A percentile compares a stretch with the other conserved stretches of the same genome.
These are phyloP conservation scores for Cenococcum geophilum DNA, from an alignment of 495 filamentous ascomycete species.

Conservation along the genomic window DNA sequence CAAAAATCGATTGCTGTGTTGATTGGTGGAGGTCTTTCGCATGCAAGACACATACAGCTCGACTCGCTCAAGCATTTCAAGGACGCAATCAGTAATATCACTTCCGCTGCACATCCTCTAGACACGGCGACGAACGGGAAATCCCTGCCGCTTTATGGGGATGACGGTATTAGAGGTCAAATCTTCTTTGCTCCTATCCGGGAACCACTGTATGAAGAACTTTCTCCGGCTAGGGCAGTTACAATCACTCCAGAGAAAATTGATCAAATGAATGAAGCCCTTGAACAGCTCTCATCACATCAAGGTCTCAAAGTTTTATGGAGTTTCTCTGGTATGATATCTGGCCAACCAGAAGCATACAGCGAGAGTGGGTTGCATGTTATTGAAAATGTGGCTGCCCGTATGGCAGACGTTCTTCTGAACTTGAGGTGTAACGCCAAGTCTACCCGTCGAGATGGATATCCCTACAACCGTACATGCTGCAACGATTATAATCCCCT, in stretches of 20 bases:
- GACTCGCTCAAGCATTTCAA: constrained; percentile 46
- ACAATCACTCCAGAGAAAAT: constrained; percentile 50
- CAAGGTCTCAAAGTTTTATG: constrained; percentile 47
- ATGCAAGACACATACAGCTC: constrained; percentile 46
- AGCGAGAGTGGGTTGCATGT: constrained; percentile 50
- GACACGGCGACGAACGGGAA: background rate
- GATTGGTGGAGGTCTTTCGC: constrained; percentile 52
- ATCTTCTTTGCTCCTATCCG: constrained; percentile 50
- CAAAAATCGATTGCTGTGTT: constrained; percentile 34
- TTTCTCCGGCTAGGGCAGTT: constrained; percentile 43
- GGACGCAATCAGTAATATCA: constrained; percentile 42
- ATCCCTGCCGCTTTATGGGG: constrained; percentile 14
- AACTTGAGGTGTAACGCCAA: constrained; percentile 54
- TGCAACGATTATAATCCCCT: constrained; percentile 45
- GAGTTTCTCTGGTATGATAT: constrained; percentile 47
- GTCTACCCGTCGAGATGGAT: constrained; percentile 34
- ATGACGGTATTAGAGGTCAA: constrained; percentile 21
- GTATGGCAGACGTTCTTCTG: constrained; percentile 50
- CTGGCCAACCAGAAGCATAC: constrained; percentile 36
- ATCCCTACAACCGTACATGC: constrained; percentile 53
- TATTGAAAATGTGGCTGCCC: constrained; percentile 42
- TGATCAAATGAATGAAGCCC: constrained; percentile 50
- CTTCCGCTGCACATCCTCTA: constrained; percentile 21
- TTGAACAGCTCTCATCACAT: constrained; percentile 42
- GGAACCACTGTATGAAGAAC: constrained; percentile 46